Conservation (phyloP, 306 rosid species). For the Medicago arabica region DNA sequence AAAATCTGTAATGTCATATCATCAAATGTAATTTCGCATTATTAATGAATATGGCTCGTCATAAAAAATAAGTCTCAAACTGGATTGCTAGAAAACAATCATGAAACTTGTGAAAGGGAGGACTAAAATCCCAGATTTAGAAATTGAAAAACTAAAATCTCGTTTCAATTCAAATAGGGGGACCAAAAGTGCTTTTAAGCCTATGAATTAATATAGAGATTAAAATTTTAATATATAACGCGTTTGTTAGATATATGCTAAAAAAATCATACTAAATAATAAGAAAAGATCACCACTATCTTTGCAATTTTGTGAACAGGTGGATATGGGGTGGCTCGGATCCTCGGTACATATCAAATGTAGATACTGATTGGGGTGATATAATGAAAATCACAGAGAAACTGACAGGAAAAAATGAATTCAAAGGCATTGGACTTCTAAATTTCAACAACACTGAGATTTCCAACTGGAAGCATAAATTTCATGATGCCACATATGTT, state of each 20-base stretch:
- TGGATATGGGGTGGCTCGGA: constrained; percentile 94
- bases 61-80: no score
- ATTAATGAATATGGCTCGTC: no score
- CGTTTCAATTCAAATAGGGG: no score
- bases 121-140: no score
- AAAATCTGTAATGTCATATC: no score
- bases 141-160: no score
- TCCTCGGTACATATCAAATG: constrained; percentile 58
- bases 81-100: no score
- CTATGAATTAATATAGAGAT: not conserved
- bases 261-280: not conserved
- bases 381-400: constrained; percentile 53
- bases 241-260: not conserved
- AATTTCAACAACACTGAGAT: constrained; percentile 73
- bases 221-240: not conserved
- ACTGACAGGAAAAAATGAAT: constrained; percentile 48
- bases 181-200: no score
- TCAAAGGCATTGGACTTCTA: constrained; percentile 75
- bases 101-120: no score
- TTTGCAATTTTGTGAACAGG: constrained; percentile 53
- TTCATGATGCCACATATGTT: constrained; percentile 60
- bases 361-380: constrained; percentile 65
- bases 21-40: no score
- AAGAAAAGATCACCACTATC: constrained; percentile 1
- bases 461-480: constrained; percentile 62